Evolutionary conservation across 495 filamentous ascomycete genomes (phyloP).

Genomic region (Mycothermus thermophilus): DNA sequence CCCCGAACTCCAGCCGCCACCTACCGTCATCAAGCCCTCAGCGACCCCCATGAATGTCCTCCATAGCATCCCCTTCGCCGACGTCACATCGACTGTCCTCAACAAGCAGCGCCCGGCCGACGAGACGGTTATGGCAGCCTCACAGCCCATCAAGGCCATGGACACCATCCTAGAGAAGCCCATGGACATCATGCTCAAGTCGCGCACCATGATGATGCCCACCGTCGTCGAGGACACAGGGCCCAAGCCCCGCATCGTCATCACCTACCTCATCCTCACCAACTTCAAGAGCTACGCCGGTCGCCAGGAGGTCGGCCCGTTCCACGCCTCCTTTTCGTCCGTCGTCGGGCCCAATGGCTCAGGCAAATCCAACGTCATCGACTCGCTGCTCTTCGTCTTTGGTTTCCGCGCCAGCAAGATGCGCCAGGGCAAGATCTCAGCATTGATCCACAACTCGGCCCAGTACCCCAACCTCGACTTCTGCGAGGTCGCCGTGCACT

Average conservation of each 20-base stretch:
- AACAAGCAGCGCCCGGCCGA: slow-evolving; percentile 37
- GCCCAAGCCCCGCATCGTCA: slow-evolving; percentile 75
- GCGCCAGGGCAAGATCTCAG: slow-evolving; percentile 96
- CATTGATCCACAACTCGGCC: slow-evolving; percentile 91
- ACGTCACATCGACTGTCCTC: slow-evolving; percentile 59
- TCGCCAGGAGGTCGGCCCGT: slow-evolving; percentile 86
- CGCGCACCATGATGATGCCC: slow-evolving; percentile 54
- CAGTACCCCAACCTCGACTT: slow-evolving; percentile 67
- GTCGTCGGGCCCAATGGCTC: slow-evolving; percentile 97
- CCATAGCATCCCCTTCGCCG: slow-evolving; percentile 53
- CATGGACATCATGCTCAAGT: slow-evolving; percentile 89
- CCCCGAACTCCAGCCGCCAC: slow-evolving; percentile 38
- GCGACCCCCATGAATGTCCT: slow-evolving; percentile 30
- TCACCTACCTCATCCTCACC: slow-evolving; percentile 72
- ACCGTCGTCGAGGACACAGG: slow-evolving; percentile 48
- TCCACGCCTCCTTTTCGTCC: slow-evolving; percentile 96
- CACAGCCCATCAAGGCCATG: slow-evolving; percentile 57
- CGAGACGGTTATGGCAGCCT: slow-evolving; percentile 27
- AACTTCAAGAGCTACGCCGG: slow-evolving; percentile 99
- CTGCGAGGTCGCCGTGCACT: slow-evolving; percentile 93
- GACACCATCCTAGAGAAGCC: slow-evolving; percentile 69
- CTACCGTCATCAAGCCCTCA: slow-evolving; percentile 32
- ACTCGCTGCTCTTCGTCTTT: slow-evolving; percentile 94
- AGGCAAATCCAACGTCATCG: slow-evolving; percentile 97
- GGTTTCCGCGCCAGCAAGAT: slow-evolving; percentile 98